A percentile compares a stretch with the other conserved stretches of the same genome.
Conservation (phyloP, 257 asterid species). For the Datura wrightii region DNA sequence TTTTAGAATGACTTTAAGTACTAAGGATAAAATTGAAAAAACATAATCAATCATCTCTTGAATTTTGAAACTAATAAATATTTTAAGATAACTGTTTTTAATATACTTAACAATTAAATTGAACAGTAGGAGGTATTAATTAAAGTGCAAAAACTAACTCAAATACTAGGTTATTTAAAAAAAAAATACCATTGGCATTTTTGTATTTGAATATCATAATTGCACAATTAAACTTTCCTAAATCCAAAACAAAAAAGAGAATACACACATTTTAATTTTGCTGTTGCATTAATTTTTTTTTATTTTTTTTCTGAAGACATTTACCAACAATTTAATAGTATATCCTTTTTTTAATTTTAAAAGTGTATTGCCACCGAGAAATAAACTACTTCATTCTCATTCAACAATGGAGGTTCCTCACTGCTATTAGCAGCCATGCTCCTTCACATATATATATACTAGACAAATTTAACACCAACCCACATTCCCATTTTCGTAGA, state of each 20-base stretch:
- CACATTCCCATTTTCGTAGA: background rate
- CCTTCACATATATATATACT: background rate
- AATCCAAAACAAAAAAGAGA: background rate
- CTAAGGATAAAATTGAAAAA: too few species aligned
- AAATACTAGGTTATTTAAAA: too few species aligned
- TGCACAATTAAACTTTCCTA: background rate
- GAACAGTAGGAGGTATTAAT: too few species aligned
- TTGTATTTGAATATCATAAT: background rate
- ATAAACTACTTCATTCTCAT: background rate
- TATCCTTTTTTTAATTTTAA: background rate
- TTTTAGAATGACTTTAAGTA: too few species aligned
- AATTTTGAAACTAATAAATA: too few species aligned
- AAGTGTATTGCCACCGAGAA: background rate
- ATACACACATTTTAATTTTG: background rate
- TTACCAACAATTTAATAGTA: background rate
- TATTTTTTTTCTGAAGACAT: background rate
- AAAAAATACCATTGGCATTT: background rate
- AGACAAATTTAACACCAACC: background rate
- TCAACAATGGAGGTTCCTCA: slow-evolving; percentile 31
- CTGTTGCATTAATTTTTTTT: background rate
- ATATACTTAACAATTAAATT: too few species aligned
- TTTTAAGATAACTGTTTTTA: too few species aligned
- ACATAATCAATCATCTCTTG: too few species aligned
- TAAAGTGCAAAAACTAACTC: too few species aligned
- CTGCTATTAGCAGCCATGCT: slow-evolving; percentile 24